Percentiles rank a stretch among this genome's conserved stretches.
These are phyloP conservation scores for Saccharomycopsis sp. DNA, from an alignment of 805 yeast species.

Conservation along the genomic window DNA sequence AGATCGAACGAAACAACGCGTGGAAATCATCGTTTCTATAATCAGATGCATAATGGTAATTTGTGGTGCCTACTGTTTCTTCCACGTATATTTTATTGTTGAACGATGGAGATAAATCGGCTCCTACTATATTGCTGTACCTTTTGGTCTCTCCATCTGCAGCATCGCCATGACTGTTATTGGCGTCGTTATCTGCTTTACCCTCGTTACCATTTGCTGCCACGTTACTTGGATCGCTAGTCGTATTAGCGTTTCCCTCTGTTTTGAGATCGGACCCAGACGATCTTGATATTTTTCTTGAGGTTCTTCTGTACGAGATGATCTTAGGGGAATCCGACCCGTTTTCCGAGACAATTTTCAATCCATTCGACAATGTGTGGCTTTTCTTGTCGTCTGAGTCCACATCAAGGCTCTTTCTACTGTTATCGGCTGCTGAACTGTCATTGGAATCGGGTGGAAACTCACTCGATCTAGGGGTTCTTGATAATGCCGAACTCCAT, in stretches of 20 bases:
- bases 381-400: conserved; percentile 1
- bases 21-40: conserved; percentile 74
- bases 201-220: background rate
- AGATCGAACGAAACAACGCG: conserved; percentile 58
- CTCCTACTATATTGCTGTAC: background rate
- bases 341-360: background rate
- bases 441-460: background rate
- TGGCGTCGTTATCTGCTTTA: background rate
- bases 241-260: background rate
- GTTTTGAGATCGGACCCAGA: background rate
- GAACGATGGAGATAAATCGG: conserved; percentile 12
- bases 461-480: background rate
- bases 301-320: conserved; percentile 18
- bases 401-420: background rate
- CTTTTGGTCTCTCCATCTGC: background rate
- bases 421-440: background rate
- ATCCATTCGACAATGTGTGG: background rate
- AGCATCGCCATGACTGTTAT: background rate
- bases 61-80: conserved; percentile 51
- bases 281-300: conserved; percentile 16
- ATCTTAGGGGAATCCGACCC: conserved; percentile 10
- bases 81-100: conserved; percentile 43
- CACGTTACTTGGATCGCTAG: background rate
- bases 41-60: conserved; percentile 55
- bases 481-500: conserved; percentile 11